phyloP scores from a whole-genome alignment of 1,284 basidiomycete genomes.

The Chalciporus sp. region DNA sequence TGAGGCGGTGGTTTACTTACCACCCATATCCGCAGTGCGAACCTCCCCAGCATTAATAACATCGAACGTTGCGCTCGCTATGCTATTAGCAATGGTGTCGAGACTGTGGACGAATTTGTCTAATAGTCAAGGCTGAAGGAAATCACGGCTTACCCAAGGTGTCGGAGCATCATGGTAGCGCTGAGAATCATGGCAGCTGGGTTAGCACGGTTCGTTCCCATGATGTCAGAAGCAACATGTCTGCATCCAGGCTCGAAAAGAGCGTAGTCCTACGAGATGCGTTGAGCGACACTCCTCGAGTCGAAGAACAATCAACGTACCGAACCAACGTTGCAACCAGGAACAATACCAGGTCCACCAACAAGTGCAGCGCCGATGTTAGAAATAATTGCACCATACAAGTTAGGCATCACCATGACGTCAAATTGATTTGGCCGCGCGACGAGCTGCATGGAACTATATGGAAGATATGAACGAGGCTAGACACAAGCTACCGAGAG shows the following conservation, averaged over 20 bases:
- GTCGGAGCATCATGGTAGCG: slow-evolving; percentile 98
- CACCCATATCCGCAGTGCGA: slow-evolving; percentile 95
- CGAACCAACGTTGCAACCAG: slow-evolving; percentile 96
- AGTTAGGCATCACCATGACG: slow-evolving; percentile 98
- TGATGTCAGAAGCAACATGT: slow-evolving; percentile 97
- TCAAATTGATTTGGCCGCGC: slow-evolving; percentile 95
- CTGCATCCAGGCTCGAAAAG: slow-evolving; percentile 99
- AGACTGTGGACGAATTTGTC: slow-evolving; percentile 51
- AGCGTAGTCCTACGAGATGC: slow-evolving; percentile 78
- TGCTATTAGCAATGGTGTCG: slow-evolving; percentile 92
- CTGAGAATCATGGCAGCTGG: slow-evolving; percentile 98
- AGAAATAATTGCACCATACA: slow-evolving; percentile 96
- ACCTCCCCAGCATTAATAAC: slow-evolving; percentile 91
- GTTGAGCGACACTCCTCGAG: slow-evolving; percentile 6
- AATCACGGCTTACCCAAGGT: slow-evolving; percentile 72
- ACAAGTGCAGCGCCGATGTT: slow-evolving; percentile 99
- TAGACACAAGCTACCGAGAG: slow-evolving; percentile 4
- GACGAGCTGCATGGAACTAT: slow-evolving; percentile 96
- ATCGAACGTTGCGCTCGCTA: slow-evolving; percentile 91
- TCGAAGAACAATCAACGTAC: slow-evolving; percentile 45
- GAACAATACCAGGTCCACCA: slow-evolving; percentile 96
- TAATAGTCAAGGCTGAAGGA: slow-evolving; percentile 1
- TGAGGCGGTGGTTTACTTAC: slow-evolving; percentile 49
- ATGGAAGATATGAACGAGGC: not conserved
- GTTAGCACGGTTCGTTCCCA: slow-evolving; percentile 97